These are phyloP conservation scores for Dendrobium nobile DNA, from an alignment of 106 monocot species.

Conservation along the genomic window DNA sequence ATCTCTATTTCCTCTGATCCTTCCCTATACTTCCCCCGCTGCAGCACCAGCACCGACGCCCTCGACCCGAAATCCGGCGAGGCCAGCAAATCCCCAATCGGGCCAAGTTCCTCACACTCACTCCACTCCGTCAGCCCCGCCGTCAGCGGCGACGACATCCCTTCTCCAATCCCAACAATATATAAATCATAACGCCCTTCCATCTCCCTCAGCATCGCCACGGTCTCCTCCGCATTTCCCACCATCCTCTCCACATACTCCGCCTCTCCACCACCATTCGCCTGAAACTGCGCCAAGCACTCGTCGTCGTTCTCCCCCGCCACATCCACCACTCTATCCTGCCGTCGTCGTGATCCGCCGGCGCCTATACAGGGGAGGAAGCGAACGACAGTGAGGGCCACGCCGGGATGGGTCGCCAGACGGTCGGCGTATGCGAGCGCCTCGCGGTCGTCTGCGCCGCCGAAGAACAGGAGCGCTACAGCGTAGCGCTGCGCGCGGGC, in stretches of 20 bases:
- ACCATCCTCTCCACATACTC: constrained; percentile 18
- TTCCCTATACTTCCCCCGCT: constrained; percentile 7
- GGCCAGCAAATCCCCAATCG: constrained; percentile 26
- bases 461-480: constrained; percentile 15
- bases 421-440: constrained; percentile 11
- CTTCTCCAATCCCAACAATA: constrained; percentile 26
- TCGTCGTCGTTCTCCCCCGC: constrained; percentile 23
- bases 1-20: neutral
- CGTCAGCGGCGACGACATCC: constrained; percentile 13
- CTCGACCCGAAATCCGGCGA: constrained; percentile 20
- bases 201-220: constrained; percentile 20
- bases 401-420: constrained; percentile 5
- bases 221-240: constrained; percentile 30
- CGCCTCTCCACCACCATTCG: constrained; percentile 5
- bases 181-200: constrained; percentile 22
- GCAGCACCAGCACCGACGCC: constrained; percentile 35
- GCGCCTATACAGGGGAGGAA: neutral
- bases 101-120: constrained; percentile 36
- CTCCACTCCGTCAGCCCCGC: constrained; percentile 30
- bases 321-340: neutral
- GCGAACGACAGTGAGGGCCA: constrained; percentile 9
- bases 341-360: neutral
- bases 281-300: constrained; percentile 22
- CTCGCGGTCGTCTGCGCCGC: constrained; percentile 32
- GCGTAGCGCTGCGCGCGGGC: too few relatives aligned